A percentile compares a stretch with the other conserved stretches of the same genome.
Evolutionary conservation across 331 rosid genomes (phyloP).

Genomic region (Cydonia oblonga): DNA sequence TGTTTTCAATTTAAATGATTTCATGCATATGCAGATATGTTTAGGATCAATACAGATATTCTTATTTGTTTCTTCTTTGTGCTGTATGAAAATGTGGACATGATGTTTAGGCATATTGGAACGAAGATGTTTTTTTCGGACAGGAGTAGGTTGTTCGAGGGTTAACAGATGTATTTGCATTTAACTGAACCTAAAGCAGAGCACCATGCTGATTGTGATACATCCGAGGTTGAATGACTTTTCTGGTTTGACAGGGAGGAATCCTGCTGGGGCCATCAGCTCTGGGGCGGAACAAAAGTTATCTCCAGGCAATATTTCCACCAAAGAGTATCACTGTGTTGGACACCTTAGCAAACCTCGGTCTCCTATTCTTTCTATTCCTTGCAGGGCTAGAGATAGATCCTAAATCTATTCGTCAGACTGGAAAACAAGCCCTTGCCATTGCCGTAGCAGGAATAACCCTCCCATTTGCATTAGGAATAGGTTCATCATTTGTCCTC

Average conservation of each 20-base stretch:
- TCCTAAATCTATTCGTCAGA: slow-evolving; percentile 46
- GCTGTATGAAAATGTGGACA: not conserved
- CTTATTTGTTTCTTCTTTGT: not conserved
- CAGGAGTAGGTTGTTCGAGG: not conserved
- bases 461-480: slow-evolving; percentile 69
- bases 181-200: not conserved
- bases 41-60: not conserved
- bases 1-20: not conserved
- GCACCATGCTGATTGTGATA: not conserved
- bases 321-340: slow-evolving; percentile 61
- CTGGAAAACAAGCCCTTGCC: slow-evolving; percentile 59
- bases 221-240: not conserved
- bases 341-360: slow-evolving; percentile 84
- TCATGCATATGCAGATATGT: not conserved
- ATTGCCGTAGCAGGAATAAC: slow-evolving; percentile 69
- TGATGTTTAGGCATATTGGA: not conserved
- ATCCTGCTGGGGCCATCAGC: slow-evolving; percentile 81
- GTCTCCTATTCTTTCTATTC: slow-evolving; percentile 74
- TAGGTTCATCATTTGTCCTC: slow-evolving; percentile 69
- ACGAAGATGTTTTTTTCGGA: not conserved
- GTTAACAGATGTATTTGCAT: not conserved
- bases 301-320: slow-evolving; percentile 56
- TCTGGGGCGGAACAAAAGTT: slow-evolving; percentile 59
- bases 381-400: slow-evolving; percentile 72
- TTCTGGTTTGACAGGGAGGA: slow-evolving; percentile 62